phyloP scores from a whole-genome alignment of 2,329 filamentous ascomycete species.

The Calonectria montana region DNA sequence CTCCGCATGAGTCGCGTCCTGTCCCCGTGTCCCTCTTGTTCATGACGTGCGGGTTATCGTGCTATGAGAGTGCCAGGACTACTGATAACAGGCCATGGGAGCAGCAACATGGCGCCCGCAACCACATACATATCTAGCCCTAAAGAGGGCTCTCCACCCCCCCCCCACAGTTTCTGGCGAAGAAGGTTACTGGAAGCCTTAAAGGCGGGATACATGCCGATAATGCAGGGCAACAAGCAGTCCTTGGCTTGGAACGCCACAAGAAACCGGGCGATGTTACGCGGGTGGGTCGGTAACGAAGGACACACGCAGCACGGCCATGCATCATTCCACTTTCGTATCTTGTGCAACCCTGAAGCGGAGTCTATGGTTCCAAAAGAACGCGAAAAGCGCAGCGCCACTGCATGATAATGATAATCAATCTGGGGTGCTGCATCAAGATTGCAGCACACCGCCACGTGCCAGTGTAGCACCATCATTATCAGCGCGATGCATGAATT shows the following conservation, averaged over 20 bases:
- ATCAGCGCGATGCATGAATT: neutral
- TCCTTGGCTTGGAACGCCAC: neutral
- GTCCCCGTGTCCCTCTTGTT: neutral
- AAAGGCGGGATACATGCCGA: neutral
- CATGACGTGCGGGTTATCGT: neutral
- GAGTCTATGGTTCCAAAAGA: neutral
- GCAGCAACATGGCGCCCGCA: neutral
- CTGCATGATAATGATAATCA: neutral
- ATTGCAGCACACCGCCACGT: neutral
- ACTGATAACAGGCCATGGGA: neutral
- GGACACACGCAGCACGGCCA: neutral
- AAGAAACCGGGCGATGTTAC: neutral
- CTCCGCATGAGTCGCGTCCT: neutral
- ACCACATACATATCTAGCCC: neutral
- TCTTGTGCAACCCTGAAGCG: neutral
- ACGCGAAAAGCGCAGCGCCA: neutral
- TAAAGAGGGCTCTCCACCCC: neutral
- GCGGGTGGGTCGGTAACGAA: neutral
- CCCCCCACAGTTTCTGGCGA: neutral
- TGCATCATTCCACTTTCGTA: constrained; percentile 1
- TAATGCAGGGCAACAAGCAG: neutral
- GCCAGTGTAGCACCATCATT: neutral
- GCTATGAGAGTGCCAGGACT: neutral
- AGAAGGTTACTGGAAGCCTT: neutral
- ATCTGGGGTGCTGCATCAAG: neutral